Base-by-base conservation (phyloP, 306 rosid genomes). In the Hylodesmum podocarpum region DNA sequence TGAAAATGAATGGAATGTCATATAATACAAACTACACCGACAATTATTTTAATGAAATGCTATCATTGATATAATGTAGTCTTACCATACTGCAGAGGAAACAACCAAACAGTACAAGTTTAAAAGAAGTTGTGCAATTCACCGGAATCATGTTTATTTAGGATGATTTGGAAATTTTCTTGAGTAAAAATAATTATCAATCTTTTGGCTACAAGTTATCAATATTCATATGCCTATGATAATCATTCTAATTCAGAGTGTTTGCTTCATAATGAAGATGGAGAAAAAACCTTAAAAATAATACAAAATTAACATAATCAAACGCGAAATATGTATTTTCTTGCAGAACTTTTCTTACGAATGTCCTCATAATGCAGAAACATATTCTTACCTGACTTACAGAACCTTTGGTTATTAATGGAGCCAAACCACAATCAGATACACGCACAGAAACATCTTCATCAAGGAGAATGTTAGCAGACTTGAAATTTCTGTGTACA, bases 361-460 rank as follows among this genome's bases (percentile, higher is more conserved):
- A 40, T 70, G 39, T 28, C 39, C 73, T 29, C 55, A 41, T 16
- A 66, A 66, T 39, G 25, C 12, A 6, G 64, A 75, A 55, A 88
- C 73, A 10, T 54, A 66, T 9, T 68, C 84, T 82, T 85, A 91
- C 98, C 94, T 91, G 98, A 77, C 89, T 87, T 7, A 90, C 98
- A 28, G 96, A 83, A 40, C 98, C 97, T 55, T 87, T 83, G 57
- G 96, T 86, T 80, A 94, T 90, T 50, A 94, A 78, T 58, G 97
- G 86, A 87, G 96, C 91, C 88, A 94, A 84, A 64, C 98, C 98
- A 84, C 97, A 94, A 15, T 94, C 98, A 49, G 98, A 94, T 61
- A 94, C 78, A 2, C 59, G 91, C 58, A 89, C 84, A 1, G 89
- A 83, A 37, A 87, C 78, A 75, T 91, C 97, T 34, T 90, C 97